Percentiles rank a stretch among this genome's conserved stretches.
phyloP scores from a whole-genome alignment of 345 rosid genomes.

The Arabis hirsuta region DNA sequence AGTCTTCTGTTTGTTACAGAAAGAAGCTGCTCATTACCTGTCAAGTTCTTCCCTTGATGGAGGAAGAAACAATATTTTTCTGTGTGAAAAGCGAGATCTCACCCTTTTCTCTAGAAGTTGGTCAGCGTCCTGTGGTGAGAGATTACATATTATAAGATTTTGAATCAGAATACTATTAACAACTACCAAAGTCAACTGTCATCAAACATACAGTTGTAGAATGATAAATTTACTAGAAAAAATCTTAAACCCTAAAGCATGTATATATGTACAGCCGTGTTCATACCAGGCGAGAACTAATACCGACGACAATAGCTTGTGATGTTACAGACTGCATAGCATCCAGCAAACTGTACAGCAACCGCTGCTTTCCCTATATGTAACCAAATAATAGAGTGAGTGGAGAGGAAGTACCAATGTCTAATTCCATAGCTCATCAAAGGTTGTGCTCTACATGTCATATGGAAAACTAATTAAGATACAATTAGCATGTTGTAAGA shows the following conservation, averaged over 20 bases:
- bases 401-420: constrained; percentile 17
- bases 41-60: constrained; percentile 70
- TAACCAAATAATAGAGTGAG: constrained; percentile 24
- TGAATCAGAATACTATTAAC: constrained; percentile 19
- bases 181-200: constrained; percentile 13
- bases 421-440: not conserved
- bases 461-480: not conserved
- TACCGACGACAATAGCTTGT: constrained; percentile 87
- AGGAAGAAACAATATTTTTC: constrained; percentile 81
- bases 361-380: constrained; percentile 84
- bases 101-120: constrained; percentile 96
- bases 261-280: constrained; percentile 2
- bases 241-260: constrained; percentile 8
- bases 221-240: constrained; percentile 17
- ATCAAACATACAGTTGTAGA: not conserved
- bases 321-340: constrained; percentile 95
- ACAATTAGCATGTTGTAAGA: constrained; percentile 1
- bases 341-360: constrained; percentile 85
- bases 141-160: constrained; percentile 6
- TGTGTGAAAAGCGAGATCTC: constrained; percentile 92
- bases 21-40: constrained; percentile 51
- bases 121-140: constrained; percentile 80
- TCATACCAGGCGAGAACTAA: constrained; percentile 81
- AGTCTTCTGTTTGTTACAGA: constrained; percentile 12
- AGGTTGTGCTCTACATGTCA: constrained; percentile 8